Evolutionary conservation across 2,329 filamentous ascomycete genomes (phyloP).

Genomic region (Akanthomyces lecanii): DNA sequence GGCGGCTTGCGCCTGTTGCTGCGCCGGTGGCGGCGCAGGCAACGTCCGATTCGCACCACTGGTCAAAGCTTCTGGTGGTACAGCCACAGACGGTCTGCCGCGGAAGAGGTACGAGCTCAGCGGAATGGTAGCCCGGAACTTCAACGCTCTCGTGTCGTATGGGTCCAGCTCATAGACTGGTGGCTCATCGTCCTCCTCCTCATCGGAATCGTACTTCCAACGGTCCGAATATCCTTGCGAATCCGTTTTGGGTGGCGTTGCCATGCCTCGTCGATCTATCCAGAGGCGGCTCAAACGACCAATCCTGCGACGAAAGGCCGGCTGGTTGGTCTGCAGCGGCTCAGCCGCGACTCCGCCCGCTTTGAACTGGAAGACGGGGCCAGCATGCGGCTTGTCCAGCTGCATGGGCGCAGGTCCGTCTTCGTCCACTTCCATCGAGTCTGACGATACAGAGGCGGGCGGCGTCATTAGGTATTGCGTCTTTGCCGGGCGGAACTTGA

Average conservation of each 20-base stretch:
- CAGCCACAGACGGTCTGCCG: conserved; percentile 31
- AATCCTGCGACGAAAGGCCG: conserved; percentile 76
- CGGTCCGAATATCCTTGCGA: conserved; percentile 53
- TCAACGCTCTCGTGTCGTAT: conserved; percentile 55
- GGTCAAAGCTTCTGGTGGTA: conserved; percentile 22
- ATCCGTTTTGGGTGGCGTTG: conserved; percentile 44
- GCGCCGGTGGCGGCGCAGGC: conserved; percentile 20
- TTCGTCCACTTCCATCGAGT: conserved; percentile 55
- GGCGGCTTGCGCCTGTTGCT: conserved; percentile 21
- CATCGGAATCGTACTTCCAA: conserved; percentile 86
- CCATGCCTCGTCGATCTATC: conserved; percentile 76
- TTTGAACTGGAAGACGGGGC: conserved; percentile 43
- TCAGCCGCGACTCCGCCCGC: conserved; percentile 37
- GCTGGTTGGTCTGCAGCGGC: conserved; percentile 40
- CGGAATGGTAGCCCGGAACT: conserved; percentile 57
- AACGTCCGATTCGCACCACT: conserved; percentile 20
- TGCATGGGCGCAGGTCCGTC: conserved; percentile 41
- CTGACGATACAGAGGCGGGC: conserved; percentile 52
- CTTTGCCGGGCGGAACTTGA: conserved; percentile 66
- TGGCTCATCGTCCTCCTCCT: conserved; percentile 71
- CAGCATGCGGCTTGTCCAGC: conserved; percentile 29
- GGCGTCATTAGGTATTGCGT: conserved; percentile 67
- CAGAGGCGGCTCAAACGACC: conserved; percentile 81
- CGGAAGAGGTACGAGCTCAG: conserved; percentile 41
- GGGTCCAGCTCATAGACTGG: conserved; percentile 73